Evolutionary conservation across 2,329 filamentous ascomycete genomes (phyloP).

Genomic region (Diaporthe sp.): DNA sequence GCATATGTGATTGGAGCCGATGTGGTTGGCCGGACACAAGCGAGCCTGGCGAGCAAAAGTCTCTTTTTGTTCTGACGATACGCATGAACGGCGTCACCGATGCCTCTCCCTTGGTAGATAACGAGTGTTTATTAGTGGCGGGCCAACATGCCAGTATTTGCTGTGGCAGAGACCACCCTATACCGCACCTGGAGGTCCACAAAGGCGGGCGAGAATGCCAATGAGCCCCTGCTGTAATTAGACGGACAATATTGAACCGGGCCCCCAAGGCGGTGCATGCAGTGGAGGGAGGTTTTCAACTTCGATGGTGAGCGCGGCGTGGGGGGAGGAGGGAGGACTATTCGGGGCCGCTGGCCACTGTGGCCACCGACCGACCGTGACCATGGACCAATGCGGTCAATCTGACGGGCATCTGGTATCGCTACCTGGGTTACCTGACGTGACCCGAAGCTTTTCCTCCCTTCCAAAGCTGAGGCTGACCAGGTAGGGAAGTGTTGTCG

Average conservation of each 20-base stretch:
- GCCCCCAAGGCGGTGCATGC: not conserved
- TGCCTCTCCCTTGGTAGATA: constrained; percentile 37
- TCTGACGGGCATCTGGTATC: constrained; percentile 24
- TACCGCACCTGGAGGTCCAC: constrained; percentile 31
- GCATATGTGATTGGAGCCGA: not conserved
- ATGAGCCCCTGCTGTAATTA: constrained; percentile 27
- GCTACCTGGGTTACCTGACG: constrained; percentile 21
- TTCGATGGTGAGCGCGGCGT: constrained; percentile 17
- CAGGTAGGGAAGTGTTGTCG: constrained; percentile 1
- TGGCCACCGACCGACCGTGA: constrained; percentile 8
- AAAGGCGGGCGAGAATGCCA: constrained; percentile 31
- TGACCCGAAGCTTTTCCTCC: not conserved
- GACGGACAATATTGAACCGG: constrained; percentile 23
- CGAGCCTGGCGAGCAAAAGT: constrained; percentile 6
- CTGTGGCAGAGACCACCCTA: constrained; percentile 32
- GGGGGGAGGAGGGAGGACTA: not conserved
- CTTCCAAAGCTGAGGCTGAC: constrained; percentile 30
- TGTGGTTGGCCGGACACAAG: not conserved
- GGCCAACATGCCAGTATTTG: constrained; percentile 36
- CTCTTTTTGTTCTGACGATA: constrained; percentile 7
- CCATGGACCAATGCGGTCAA: constrained; percentile 10
- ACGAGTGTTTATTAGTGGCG: constrained; percentile 32
- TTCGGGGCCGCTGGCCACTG: not conserved
- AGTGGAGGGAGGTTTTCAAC: constrained; percentile 1
- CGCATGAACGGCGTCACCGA: constrained; percentile 24